Base-by-base conservation (phyloP, 805 yeast species). In the Starmerella apicola region DNA sequence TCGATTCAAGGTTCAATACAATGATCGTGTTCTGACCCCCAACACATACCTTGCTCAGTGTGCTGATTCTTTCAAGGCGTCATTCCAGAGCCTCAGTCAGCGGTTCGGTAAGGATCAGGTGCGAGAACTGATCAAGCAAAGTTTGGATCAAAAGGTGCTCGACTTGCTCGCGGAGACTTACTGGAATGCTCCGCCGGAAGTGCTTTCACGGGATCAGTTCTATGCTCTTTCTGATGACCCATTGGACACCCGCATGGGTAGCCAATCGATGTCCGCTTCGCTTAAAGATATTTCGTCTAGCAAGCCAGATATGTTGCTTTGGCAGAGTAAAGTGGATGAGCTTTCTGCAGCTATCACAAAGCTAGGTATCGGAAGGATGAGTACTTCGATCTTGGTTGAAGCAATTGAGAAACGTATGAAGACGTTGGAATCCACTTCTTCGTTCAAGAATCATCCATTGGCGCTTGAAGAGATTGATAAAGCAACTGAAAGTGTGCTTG, bases 1-100 rank as follows among this genome's bases (percentile, higher is more conserved):
- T 57, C 76, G 79, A 56, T 91, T 84, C 64, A 91, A 91, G 58
- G 99, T 91, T 19, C 96, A 91, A 59, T 91, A 85, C 61, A 91
- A 91, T 56, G 99, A 91, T 60, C 73, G 96, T 39, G 82, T 80
- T 26, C 67, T 91, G 47, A 91, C 99, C 0, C 94, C 97, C 13
- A 91, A 85, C 54, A 83, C 94, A 43, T 91, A 91, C 56, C 68
- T 91, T 51, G 94, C 96, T 18, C 88, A 82, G 55, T 83, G 91
- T 41, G 74, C 91, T 25, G 99, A 91, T 59, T 65, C 81, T 36
- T 68, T 93, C 54, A 91, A 91, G 58, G 67, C 81, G 29, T 78
- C 84, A 0, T 77, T 88, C 43, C 88, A 91, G 57, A 95, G 88
- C 46, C 71, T 93, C 50, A 78, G 86, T 51, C 78, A 76, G 45